phyloP scores from a whole-genome alignment of 345 rosid species.

The Moricandia moricandioides region DNA sequence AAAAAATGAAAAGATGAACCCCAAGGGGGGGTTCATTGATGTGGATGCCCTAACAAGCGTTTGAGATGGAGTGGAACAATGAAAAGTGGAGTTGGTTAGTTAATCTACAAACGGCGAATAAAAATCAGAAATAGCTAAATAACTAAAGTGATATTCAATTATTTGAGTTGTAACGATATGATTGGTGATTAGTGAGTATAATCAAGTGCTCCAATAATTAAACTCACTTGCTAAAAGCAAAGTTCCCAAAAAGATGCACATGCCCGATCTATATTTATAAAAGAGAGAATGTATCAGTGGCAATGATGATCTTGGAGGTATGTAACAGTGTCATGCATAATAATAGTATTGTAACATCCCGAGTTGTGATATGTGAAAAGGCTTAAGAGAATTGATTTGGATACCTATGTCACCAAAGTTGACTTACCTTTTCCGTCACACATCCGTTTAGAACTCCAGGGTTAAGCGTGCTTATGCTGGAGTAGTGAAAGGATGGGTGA shows the following conservation, averaged over 20 bases:
- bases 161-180: slow-evolving; percentile 24
- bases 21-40: too few species aligned
- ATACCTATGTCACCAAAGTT: too few species aligned
- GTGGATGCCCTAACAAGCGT: slow-evolving; percentile 3
- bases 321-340: slow-evolving; percentile 14
- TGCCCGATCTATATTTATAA: slow-evolving; percentile 18
- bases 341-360: too few species aligned
- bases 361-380: too few species aligned
- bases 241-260: slow-evolving; percentile 33
- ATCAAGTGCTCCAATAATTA: slow-evolving; percentile 35
- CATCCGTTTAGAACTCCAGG: too few species aligned
- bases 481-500: too few species aligned
- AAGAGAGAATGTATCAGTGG: not conserved
- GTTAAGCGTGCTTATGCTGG: too few species aligned
- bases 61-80: slow-evolving; percentile 20
- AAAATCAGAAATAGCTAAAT: slow-evolving; percentile 31
- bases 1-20: too few species aligned
- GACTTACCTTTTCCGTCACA: too few species aligned
- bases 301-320: not conserved
- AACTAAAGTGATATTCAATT: slow-evolving; percentile 24
- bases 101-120: slow-evolving; percentile 29
- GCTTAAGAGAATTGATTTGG: too few species aligned
- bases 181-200: slow-evolving; percentile 31
- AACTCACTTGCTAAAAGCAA: slow-evolving; percentile 32
- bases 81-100: slow-evolving; percentile 33